phyloP scores from a whole-genome alignment of 371 early-diverging fungal genomes.

The Mucor indicus region DNA sequence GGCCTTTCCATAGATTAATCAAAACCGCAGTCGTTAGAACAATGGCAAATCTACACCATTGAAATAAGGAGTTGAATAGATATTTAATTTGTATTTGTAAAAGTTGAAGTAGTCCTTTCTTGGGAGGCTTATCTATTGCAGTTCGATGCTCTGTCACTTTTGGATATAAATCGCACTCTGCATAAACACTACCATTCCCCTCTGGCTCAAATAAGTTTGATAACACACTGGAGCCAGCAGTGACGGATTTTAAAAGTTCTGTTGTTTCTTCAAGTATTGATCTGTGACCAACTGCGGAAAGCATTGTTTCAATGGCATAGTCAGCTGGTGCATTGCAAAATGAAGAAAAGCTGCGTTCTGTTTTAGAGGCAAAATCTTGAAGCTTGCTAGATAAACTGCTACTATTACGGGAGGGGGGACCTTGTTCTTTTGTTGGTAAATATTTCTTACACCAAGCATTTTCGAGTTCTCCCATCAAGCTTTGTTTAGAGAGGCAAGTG shows the following conservation, averaged over 20 bases:
- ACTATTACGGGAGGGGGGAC: not conserved
- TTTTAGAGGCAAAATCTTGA: conserved; percentile 24
- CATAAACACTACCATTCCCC: conserved; percentile 4
- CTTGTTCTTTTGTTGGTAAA: not conserved
- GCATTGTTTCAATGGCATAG: conserved; percentile 25
- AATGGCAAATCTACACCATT: conserved; percentile 57
- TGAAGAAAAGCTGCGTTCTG: conserved; percentile 31
- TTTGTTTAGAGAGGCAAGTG: conserved; percentile 1
- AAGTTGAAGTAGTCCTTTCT: conserved; percentile 11
- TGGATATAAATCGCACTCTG: conserved; percentile 20
- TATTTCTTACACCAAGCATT: conserved; percentile 8
- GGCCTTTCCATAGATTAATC: conserved; percentile 58
- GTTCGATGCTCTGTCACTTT: no score
- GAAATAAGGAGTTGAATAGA: conserved; percentile 41
- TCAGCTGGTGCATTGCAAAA: conserved; percentile 32
- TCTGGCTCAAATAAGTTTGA: conserved; percentile 20
- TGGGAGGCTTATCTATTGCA: no score
- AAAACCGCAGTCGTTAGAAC: conserved; percentile 50
- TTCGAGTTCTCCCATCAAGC: conserved; percentile 21
- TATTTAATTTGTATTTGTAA: conserved; percentile 24
- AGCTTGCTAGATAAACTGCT: no score
- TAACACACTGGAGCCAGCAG: no score
- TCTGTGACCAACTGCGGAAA: conserved; percentile 22
- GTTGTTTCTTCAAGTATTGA: conserved; percentile 21
- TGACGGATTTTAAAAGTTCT: conserved; percentile 3